Conservation (phyloP, 2,329 filamentous ascomycete genomes). For the Arthrobotrys entomopaga region DNA sequence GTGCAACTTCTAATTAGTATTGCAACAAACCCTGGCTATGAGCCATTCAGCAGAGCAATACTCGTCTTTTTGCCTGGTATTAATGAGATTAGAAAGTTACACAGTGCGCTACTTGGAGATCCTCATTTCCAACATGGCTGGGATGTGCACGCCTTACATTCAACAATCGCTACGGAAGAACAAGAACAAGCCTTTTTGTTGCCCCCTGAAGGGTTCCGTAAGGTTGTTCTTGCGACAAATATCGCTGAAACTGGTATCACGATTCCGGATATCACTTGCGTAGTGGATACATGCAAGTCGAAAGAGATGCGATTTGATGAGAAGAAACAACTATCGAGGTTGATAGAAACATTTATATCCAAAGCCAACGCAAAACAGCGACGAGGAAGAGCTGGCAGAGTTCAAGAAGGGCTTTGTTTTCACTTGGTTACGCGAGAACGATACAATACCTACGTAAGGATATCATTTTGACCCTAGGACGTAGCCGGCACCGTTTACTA, state of each 20-base stretch:
- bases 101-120: constrained; percentile 83
- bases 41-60: constrained; percentile 84
- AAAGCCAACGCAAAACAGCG: constrained; percentile 95
- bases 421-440: constrained; percentile 92
- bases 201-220: constrained; percentile 81
- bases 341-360: constrained; percentile 95
- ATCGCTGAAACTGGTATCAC: constrained; percentile 99
- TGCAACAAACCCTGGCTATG: constrained; percentile 73
- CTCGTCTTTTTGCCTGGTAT: constrained; percentile 96
- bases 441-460: constrained; percentile 74
- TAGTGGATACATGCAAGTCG: constrained; percentile 95
- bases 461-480: background rate
- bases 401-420: constrained; percentile 93
- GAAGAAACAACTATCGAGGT: constrained; percentile 83
- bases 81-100: constrained; percentile 87
- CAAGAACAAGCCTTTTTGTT: constrained; percentile 92
- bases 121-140: constrained; percentile 77
- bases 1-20: constrained; percentile 81
- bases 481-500: constrained; percentile 10
- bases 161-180: constrained; percentile 93
- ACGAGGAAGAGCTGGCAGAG: constrained; percentile 90
- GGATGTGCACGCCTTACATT: constrained; percentile 90
- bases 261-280: constrained; percentile 96
- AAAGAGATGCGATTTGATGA: constrained; percentile 98
- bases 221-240: constrained; percentile 96